Conservation (phyloP, 176 grass and related monocot species). For the Typha latifolia region DNA sequence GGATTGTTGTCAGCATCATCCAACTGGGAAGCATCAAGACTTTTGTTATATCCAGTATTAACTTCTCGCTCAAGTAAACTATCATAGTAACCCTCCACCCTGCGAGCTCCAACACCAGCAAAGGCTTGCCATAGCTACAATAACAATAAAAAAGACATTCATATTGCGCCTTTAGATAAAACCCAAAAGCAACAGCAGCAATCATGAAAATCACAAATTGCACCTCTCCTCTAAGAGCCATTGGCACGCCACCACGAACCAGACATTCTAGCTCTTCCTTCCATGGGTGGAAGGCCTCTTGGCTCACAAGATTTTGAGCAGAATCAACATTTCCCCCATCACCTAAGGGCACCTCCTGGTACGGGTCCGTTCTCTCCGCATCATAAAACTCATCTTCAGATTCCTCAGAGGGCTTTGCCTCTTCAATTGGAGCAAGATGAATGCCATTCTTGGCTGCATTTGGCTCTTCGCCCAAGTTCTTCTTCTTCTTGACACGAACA, state of each 20-base stretch:
- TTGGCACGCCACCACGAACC: slow-evolving; percentile 77
- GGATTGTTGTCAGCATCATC: slow-evolving; percentile 37
- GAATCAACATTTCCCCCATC: slow-evolving; percentile 42
- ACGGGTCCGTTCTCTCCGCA: slow-evolving; percentile 67
- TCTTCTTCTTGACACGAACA: slow-evolving; percentile 49
- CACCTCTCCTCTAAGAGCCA: slow-evolving; percentile 99
- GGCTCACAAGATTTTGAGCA: slow-evolving; percentile 16
- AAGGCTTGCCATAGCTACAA: slow-evolving; percentile 98
- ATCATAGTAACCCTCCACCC: slow-evolving; percentile 78
- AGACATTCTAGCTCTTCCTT: slow-evolving; percentile 88
- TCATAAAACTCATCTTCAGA: slow-evolving; percentile 96
- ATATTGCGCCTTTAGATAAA: neutral
- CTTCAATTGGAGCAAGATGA: slow-evolving; percentile 31
- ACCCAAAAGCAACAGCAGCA: slow-evolving; percentile 1
- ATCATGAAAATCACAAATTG: slow-evolving; percentile 6
- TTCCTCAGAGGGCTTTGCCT: slow-evolving; percentile 52
- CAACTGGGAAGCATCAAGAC: slow-evolving; percentile 4
- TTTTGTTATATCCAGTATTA: slow-evolving; percentile 23
- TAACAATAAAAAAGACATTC: slow-evolving; percentile 4
- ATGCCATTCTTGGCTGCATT: slow-evolving; percentile 6
- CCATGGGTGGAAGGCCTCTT: slow-evolving; percentile 50
- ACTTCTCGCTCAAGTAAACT: slow-evolving; percentile 43
- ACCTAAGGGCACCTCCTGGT: slow-evolving; percentile 47
- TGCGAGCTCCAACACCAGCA: slow-evolving; percentile 81
- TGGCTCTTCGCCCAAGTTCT: slow-evolving; percentile 17